phyloP scores from a whole-genome alignment of 768 basidiomycete species.

The Ephemerocybe angulata region DNA sequence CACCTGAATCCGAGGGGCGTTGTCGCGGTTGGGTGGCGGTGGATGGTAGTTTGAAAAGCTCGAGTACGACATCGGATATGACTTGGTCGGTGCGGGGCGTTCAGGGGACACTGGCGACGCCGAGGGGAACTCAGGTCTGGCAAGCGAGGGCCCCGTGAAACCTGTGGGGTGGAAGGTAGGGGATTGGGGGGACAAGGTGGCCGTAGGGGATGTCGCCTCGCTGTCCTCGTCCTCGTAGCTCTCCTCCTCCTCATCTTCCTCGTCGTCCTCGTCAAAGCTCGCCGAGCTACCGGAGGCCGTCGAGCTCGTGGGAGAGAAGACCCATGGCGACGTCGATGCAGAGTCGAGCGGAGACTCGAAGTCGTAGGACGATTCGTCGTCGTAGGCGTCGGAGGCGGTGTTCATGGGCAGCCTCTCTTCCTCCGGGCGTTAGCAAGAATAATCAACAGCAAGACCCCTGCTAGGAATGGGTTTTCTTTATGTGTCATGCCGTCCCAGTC shows the following conservation, averaged over 20 bases:
- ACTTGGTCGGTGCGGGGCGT: neutral
- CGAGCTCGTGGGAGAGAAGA: neutral
- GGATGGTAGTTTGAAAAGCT: slow-evolving; percentile 1
- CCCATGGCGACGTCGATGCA: neutral
- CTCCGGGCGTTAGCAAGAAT: neutral
- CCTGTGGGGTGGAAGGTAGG: slow-evolving; percentile 1
- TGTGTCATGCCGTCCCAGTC: slow-evolving; percentile 1
- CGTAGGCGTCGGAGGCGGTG: neutral
- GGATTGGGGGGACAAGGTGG: slow-evolving; percentile 1
- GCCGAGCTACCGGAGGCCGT: neutral
- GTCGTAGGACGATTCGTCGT: slow-evolving; percentile 5
- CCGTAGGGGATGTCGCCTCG: neutral
- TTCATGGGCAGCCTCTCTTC: neutral
- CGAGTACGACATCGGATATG: neutral
- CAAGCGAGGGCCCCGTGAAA: neutral
- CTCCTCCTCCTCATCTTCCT: slow-evolving; percentile 1
- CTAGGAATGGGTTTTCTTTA: slow-evolving; percentile 2
- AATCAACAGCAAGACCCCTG: neutral
- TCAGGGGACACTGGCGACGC: neutral
- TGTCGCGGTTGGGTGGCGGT: neutral
- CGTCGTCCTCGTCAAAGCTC: neutral
- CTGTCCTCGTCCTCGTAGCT: neutral
- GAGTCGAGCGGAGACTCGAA: slow-evolving; percentile 1
- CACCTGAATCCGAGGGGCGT: neutral
- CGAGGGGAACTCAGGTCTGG: neutral